Evolutionary conservation across 805 yeast genomes (phyloP).

Genomic region (Kazachstania kunashirensis): DNA sequence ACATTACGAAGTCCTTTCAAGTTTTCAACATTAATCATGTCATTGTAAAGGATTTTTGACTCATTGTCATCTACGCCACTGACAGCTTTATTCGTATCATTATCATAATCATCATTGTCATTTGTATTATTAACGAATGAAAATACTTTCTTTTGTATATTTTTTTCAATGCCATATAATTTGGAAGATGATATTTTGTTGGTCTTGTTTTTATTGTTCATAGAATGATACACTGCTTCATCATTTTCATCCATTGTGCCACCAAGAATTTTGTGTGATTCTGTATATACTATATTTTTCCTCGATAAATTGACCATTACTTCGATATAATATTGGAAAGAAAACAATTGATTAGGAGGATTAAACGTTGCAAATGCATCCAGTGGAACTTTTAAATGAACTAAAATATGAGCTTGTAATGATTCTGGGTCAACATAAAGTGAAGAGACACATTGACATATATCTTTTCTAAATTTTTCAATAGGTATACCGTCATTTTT

Average conservation of each 20-base stretch:
- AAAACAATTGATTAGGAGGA: slow-evolving; percentile 47
- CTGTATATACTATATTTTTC: slow-evolving; percentile 34
- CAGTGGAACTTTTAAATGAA: slow-evolving; percentile 64
- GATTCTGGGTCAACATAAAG: slow-evolving; percentile 55
- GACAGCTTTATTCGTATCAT: slow-evolving; percentile 12
- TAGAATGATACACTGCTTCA: not conserved
- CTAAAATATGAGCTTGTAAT: slow-evolving; percentile 45
- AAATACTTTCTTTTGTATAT: slow-evolving; percentile 12
- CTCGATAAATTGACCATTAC: slow-evolving; percentile 74
- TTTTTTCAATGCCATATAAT: slow-evolving; percentile 4
- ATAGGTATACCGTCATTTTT: slow-evolving; percentile 36
- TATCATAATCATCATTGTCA: not conserved
- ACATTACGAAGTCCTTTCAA: slow-evolving; percentile 69
- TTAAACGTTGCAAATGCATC: slow-evolving; percentile 80
- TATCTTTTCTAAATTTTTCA: slow-evolving; percentile 67
- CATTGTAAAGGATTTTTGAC: slow-evolving; percentile 20
- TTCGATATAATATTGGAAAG: slow-evolving; percentile 79
- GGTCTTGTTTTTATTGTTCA: not conserved
- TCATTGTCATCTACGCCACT: slow-evolving; percentile 18
- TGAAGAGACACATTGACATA: slow-evolving; percentile 69
- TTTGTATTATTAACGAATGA: slow-evolving; percentile 7
- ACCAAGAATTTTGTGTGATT: slow-evolving; percentile 24
- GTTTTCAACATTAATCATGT: slow-evolving; percentile 69
- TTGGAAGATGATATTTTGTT: slow-evolving; percentile 1
- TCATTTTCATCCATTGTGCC: slow-evolving; percentile 19